Evolutionary conservation across 176 grass and related monocot genomes (phyloP).

Genomic region (Thinopyrum elongatum): DNA sequence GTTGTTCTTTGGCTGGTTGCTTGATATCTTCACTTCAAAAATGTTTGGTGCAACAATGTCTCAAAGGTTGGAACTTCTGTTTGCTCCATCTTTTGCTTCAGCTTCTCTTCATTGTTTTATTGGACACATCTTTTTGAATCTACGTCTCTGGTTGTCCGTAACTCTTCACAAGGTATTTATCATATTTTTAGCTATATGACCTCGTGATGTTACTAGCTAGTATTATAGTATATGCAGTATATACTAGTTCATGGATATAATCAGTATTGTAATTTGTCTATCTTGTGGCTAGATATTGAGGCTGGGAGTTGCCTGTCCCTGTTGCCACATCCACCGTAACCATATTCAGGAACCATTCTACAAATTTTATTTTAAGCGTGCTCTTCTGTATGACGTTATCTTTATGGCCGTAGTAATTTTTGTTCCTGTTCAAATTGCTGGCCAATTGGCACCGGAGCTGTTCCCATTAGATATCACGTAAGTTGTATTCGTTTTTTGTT

Average conservation of each 20-base stretch:
- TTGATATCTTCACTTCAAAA: constrained; percentile 35
- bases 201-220: not conserved
- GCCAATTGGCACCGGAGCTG: constrained; percentile 1
- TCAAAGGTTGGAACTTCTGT: constrained; percentile 6
- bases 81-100: constrained; percentile 29
- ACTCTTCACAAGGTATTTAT: constrained; percentile 6
- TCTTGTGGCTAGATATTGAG: constrained; percentile 11
- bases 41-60: constrained; percentile 19
- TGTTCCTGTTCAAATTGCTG: constrained; percentile 35
- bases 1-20: constrained; percentile 24
- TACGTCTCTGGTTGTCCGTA: not conserved
- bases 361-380: not conserved
- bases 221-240: not conserved
- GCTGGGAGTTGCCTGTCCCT: not conserved
- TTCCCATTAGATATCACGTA: constrained; percentile 35
- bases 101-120: constrained; percentile 29
- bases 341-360: constrained; percentile 6
- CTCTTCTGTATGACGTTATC: not conserved
- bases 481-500: not conserved
- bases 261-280: not conserved
- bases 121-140: constrained; percentile 17
- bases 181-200: not conserved
- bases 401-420: constrained; percentile 21
- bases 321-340: not conserved
- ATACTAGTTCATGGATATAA: not conserved